phyloP scores from a whole-genome alignment of 495 filamentous ascomycete genomes.

The Lentithecium fluviatile region DNA sequence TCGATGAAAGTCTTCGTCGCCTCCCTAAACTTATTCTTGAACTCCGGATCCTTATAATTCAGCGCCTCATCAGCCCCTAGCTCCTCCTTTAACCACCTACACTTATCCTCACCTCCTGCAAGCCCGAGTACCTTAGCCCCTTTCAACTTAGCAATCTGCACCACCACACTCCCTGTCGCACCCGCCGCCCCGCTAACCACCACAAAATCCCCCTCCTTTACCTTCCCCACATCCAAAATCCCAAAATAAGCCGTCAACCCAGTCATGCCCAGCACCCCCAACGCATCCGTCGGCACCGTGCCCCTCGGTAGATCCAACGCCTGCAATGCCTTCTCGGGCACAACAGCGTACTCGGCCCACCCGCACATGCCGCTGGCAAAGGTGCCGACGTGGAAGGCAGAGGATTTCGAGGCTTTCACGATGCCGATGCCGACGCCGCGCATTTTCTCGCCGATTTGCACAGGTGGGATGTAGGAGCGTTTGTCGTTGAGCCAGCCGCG shows the following conservation, averaged over 20 bases:
- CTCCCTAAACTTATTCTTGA: conserved; percentile 31
- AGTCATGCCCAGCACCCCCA: conserved; percentile 59
- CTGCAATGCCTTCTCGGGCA: conserved; percentile 49
- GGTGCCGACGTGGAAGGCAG: conserved; percentile 53
- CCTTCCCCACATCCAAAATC: conserved; percentile 57
- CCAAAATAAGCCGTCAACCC: conserved; percentile 70
- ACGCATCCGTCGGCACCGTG: conserved; percentile 55
- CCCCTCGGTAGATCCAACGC: conserved; percentile 49
- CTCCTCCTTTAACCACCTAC: conserved; percentile 37
- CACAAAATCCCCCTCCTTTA: conserved; percentile 60
- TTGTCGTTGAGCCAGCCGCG: conserved; percentile 68
- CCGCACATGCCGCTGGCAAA: conserved; percentile 53
- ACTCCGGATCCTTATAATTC: conserved; percentile 39
- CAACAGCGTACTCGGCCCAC: conserved; percentile 63
- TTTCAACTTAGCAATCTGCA: conserved; percentile 66
- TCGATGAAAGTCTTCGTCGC: conserved; percentile 51
- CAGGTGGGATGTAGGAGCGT: conserved; percentile 66
- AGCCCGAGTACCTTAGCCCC: conserved; percentile 58
- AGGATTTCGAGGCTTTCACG: conserved; percentile 47
- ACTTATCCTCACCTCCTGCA: conserved; percentile 49
- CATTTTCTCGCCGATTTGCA: conserved; percentile 67
- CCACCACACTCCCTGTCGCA: conserved; percentile 66
- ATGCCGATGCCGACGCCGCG: conserved; percentile 59
- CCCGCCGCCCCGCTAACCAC: conserved; percentile 70
- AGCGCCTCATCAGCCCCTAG: conserved; percentile 42